phyloP scores from a whole-genome alignment of 192 early-diverging fungal species.

The Haplosporangium gracile region DNA sequence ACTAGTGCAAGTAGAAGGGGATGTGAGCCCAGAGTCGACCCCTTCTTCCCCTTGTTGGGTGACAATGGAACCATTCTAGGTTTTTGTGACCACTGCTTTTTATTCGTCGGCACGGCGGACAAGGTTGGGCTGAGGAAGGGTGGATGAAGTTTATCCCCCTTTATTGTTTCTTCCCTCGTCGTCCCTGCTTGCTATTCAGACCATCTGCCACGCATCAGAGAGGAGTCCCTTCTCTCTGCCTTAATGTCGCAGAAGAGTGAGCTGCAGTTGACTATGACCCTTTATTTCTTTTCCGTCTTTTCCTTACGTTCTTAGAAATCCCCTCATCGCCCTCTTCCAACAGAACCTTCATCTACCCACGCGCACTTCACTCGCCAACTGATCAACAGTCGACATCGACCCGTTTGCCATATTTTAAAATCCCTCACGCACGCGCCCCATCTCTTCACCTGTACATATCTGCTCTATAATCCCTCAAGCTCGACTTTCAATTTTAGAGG shows the following conservation, averaged over 20 bases:
- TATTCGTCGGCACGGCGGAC: background rate
- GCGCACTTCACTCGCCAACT: no score
- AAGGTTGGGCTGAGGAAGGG: no score
- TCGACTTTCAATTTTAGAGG: background rate
- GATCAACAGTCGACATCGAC: no score
- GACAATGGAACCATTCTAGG: background rate
- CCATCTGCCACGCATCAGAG: background rate
- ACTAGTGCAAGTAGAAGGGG: background rate
- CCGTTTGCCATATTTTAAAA: background rate
- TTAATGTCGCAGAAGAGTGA: background rate
- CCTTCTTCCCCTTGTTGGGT: background rate
- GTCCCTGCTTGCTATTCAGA: background rate
- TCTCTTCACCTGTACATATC: background rate
- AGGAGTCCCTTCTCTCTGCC: no score
- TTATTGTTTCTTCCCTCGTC: no score
- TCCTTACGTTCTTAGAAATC: background rate
- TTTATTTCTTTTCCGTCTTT: background rate
- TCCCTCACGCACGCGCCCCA: background rate
- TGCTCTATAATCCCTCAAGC: background rate
- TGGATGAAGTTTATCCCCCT: background rate
- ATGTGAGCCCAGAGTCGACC: constrained; percentile 1
- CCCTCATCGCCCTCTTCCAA: background rate
- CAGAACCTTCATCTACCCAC: background rate
- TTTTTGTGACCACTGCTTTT: background rate
- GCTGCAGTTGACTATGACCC: background rate